Evolutionary conservation across 805 yeast genomes (phyloP).

Genomic region (Cyberlindnera maritima): DNA sequence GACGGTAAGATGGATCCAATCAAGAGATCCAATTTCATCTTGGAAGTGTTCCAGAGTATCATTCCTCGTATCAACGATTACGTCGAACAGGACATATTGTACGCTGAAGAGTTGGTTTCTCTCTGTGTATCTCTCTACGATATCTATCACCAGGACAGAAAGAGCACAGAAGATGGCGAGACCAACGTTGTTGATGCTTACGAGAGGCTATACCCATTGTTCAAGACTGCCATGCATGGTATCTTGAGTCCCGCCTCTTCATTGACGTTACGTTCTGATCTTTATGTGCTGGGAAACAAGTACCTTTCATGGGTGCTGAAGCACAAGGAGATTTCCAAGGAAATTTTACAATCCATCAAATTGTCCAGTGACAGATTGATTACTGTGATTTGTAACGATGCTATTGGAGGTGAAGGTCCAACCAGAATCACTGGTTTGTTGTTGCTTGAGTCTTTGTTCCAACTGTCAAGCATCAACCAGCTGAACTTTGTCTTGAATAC

Average conservation of each 20-base stretch:
- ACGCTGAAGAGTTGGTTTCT: constrained; percentile 75
- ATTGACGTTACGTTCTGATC: constrained; percentile 66
- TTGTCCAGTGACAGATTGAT: constrained; percentile 60
- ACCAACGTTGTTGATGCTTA: constrained; percentile 40
- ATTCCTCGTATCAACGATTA: constrained; percentile 77
- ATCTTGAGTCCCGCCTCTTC: constrained; percentile 69
- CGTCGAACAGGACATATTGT: constrained; percentile 59
- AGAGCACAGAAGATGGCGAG: constrained; percentile 29
- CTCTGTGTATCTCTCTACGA: constrained; percentile 70
- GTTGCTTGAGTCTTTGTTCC: constrained; percentile 66
- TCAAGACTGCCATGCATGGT: constrained; percentile 73
- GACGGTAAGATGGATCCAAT: constrained; percentile 50
- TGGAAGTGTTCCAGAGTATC: constrained; percentile 72
- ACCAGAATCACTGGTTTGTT: constrained; percentile 72
- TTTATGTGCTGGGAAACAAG: constrained; percentile 70
- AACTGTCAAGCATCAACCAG: constrained; percentile 48
- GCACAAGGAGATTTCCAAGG: constrained; percentile 41
- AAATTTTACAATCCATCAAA: constrained; percentile 52
- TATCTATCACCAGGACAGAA: constrained; percentile 49
- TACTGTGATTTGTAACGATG: constrained; percentile 69
- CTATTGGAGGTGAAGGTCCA: constrained; percentile 74
- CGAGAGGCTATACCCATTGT: constrained; percentile 62
- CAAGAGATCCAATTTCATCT: constrained; percentile 57
- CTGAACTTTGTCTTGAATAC: constrained; percentile 57
- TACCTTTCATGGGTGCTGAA: constrained; percentile 52